Conservation (phyloP, 2,329 filamentous ascomycete genomes). For the Fusarium succisae region DNA sequence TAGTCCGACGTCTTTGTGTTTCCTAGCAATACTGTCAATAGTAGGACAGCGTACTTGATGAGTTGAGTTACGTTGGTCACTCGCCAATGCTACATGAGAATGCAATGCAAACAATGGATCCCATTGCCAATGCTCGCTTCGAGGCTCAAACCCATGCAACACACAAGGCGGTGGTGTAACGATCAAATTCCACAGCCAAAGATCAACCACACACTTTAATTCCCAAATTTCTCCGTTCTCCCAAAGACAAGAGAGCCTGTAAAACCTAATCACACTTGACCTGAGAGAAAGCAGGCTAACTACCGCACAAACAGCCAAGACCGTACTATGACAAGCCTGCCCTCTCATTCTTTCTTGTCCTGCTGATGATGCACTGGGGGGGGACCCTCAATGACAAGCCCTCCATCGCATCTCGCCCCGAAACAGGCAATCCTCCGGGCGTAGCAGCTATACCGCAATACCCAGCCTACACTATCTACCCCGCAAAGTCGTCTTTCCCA, state of each 20-base stretch:
- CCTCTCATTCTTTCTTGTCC: not conserved
- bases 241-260: not conserved
- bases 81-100: not conserved
- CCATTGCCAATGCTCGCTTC: slow-evolving; percentile 29
- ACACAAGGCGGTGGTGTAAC: slow-evolving; percentile 18
- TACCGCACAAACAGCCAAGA: slow-evolving; percentile 17
- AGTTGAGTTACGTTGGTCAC: not conserved
- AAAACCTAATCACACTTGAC: not conserved
- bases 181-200: slow-evolving; percentile 6
- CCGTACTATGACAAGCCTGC: slow-evolving; percentile 7
- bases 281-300: not conserved
- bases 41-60: slow-evolving; percentile 4
- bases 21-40: slow-evolving; percentile 4
- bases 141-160: slow-evolving; percentile 23
- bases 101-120: not conserved
- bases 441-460: slow-evolving; percentile 22
- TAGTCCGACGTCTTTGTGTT: slow-evolving; percentile 2
- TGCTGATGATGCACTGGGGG: slow-evolving; percentile 22
- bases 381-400: slow-evolving; percentile 12
- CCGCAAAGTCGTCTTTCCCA: slow-evolving; percentile 37
- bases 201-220: not conserved
- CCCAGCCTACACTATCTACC: slow-evolving; percentile 20
- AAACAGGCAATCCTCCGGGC: slow-evolving; percentile 38
- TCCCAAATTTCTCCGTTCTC: not conserved
- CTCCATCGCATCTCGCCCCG: slow-evolving; percentile 37